Evolutionary conservation across 208 protist genomes (phyloP), one percentile per base, ranked within the genome.

Genomic region (Leishmania major): DNA sequence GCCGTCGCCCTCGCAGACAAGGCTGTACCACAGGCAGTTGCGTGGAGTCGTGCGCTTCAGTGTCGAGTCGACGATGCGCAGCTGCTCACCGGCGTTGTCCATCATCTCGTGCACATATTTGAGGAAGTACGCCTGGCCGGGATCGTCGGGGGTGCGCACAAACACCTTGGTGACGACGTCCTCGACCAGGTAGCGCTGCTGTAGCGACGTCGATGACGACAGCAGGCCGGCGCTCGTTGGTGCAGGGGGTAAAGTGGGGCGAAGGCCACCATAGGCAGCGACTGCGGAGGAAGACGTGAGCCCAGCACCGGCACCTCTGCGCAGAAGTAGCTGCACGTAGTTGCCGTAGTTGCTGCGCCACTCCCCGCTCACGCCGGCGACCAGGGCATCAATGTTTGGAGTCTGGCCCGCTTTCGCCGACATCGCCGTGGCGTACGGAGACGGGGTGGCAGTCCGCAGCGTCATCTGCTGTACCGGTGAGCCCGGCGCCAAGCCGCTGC

Each of bases 91-190:
- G n/a, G 90, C 70, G 51, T 74, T 78, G 40, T 28, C 25, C 82
- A 93, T 87, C 60, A 89, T 79, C 55, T 74, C 43, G 25, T 69
- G 77, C 1, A 93, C 84, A 22, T 76, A 85, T 31, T 88, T 82
- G 49, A 96, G 55, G 28, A 93, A 79, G 75, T 89, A 76, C 22
- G 80, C 76, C 85, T 96, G 88, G 22, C 67, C 72, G 8, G 45
- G 80, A 60, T 90, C 86, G 47, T 87, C 87, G 15, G 76, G 70
- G 35, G 83, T 86, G 45, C 88, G 90, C 47, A 93, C 88, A 78
- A 96, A 95, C 45, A 96, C 87, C 82, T 96, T 96, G 2, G 89
- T 79, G 45, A 96, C 93, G 11, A 95, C 88, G 71, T 95, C 89
- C 43, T 81, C 84, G 25, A 87, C 67, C 40, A 78, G 0, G 57